Evolutionary conservation across 2,329 filamentous ascomycete genomes (phyloP), one percentile per base, ranked within the genome.

Genomic region (Alternaria arbusti): DNA sequence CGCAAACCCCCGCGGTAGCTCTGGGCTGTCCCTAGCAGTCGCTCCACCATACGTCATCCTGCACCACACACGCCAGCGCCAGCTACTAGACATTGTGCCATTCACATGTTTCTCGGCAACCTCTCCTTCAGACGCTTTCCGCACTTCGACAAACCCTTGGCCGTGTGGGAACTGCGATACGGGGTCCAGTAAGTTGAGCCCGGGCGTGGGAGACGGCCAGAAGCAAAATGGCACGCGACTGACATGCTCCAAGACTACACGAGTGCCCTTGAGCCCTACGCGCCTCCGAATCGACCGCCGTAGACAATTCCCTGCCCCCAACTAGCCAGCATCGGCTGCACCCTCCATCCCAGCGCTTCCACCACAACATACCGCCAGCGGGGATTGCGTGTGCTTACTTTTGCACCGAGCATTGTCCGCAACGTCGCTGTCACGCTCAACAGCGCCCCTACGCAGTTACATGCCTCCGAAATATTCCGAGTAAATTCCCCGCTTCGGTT

Each of bases 91-190:
- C 64, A 59, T 55, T 63, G 66, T 65, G 59, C 64, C 63, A 66
- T 68, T 73, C 71, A 74, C 71, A 74, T 74, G 71, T 67, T 64
- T 71, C 70, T 69, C 63, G 66, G 49, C 64, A 66, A 54, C 50
- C 43, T 64, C 63, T 70, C 66, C 60, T 70, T 70, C 58, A 64
- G 64, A 72, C 64, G 66, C 70, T 66, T 72, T 71, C 64, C 67
- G 65, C 68, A 65, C 22, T 74, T 74, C 57, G 71, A 74, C 57
- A 73, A 74, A 64, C 68, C 69, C 61, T 57, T 74, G 55, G 71
- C 71, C 50, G 69, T 72, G 59, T 72, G 70, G 67, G 68, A 69
- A 66, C 50, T 59, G 52, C 61, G 57, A 36, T 66, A 69, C 63
- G 65, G 55, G 30, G 55, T 61, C 47, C 67, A 64, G 70, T 73